Evolutionary conservation across 306 rosid species (phyloP).

Genomic region (Oxytropis ochrocephala): DNA sequence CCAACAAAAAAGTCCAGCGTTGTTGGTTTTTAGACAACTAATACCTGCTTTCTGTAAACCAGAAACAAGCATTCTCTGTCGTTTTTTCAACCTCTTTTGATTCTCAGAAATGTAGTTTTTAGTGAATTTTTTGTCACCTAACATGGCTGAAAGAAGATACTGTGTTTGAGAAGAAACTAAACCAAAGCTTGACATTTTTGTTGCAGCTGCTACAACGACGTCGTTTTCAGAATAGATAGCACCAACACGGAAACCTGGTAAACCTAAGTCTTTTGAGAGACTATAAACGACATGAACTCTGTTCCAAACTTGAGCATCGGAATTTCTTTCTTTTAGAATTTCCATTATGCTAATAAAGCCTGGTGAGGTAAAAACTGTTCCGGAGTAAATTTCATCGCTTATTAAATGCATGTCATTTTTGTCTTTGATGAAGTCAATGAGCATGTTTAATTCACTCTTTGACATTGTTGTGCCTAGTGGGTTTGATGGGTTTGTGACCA

Average conservation of each 20-base stretch:
- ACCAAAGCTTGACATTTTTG: constrained; percentile 89
- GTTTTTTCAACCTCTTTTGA: constrained; percentile 48
- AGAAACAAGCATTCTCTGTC: constrained; percentile 41
- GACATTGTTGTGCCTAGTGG: constrained; percentile 72
- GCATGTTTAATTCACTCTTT: constrained; percentile 43
- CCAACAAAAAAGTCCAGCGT: constrained; percentile 82
- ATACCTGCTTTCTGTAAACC: constrained; percentile 59
- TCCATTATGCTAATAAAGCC: constrained; percentile 64
- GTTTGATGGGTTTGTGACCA: constrained; percentile 85
- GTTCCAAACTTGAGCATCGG: constrained; percentile 15
- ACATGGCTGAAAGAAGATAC: constrained; percentile 67
- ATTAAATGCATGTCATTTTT: constrained; percentile 55
- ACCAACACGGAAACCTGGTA: constrained; percentile 80
- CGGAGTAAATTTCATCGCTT: constrained; percentile 85
- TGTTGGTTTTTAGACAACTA: constrained; percentile 53
- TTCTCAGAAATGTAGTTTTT: constrained; percentile 54
- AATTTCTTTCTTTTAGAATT: constrained; percentile 44
- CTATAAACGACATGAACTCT: constrained; percentile 72
- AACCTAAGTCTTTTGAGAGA: constrained; percentile 83
- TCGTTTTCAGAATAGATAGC: constrained; percentile 70
- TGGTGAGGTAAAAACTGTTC: constrained; percentile 67
- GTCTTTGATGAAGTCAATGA: constrained; percentile 47
- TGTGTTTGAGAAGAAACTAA: constrained; percentile 80
- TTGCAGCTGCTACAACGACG: constrained; percentile 54
- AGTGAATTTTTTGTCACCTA: constrained; percentile 62